Conservation (phyloP, 23 red algal genomes). For the Pyropia haitanensis region DNA sequence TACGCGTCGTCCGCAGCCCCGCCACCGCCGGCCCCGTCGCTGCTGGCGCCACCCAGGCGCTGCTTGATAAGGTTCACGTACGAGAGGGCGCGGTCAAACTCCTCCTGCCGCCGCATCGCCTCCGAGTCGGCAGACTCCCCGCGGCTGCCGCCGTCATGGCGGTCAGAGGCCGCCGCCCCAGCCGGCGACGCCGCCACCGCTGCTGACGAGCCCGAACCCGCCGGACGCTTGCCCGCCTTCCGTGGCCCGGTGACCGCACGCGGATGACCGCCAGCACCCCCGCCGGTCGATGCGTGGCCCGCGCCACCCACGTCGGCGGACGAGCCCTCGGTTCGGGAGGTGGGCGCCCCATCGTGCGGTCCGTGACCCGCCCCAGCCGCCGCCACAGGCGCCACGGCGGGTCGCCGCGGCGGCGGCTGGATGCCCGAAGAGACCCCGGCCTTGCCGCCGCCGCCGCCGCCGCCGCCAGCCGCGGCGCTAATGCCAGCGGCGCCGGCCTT, state of each 20-base stretch:
- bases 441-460: no score
- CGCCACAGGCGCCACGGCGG: no score
- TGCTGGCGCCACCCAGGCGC: slow-evolving; percentile 49
- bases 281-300: no score
- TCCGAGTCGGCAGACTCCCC: slow-evolving; percentile 4
- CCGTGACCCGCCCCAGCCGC: no score
- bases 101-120: slow-evolving; percentile 16
- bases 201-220: not conserved
- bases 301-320: no score
- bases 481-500: not conserved
- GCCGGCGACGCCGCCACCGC: not conserved
- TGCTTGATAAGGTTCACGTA: slow-evolving; percentile 91
- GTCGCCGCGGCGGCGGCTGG: no score
- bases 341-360: no score
- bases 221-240: not conserved
- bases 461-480: no score
- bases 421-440: no score
- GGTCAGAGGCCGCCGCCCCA: not conserved
- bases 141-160: not conserved
- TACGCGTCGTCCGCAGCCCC: slow-evolving; percentile 20
- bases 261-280: not conserved
- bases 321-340: no score
- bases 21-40: no score
- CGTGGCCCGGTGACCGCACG: not conserved
- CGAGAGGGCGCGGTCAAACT: slow-evolving; percentile 88